phyloP scores from a whole-genome alignment of 73 alveolate species.

The Paramecium sexaurelia region DNA sequence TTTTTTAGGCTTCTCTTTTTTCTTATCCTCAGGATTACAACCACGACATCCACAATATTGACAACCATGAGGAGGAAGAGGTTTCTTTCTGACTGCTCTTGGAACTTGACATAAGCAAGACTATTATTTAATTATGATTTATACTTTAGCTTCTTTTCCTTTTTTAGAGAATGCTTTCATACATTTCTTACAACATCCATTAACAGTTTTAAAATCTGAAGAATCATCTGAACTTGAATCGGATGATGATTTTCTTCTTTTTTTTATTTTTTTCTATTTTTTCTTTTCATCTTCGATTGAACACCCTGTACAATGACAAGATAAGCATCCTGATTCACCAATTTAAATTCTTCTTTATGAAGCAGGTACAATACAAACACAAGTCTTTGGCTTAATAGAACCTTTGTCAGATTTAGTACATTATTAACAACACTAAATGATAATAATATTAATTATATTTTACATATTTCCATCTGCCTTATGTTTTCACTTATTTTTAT shows the following conservation, averaged over 20 bases:
- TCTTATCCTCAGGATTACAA: slow-evolving; percentile 90
- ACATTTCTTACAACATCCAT: slow-evolving; percentile 92
- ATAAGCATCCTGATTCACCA: slow-evolving; percentile 44
- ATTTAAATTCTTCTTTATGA: slow-evolving; percentile 47
- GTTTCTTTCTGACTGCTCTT: slow-evolving; percentile 79
- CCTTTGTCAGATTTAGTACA: slow-evolving; percentile 61
- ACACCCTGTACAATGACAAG: slow-evolving; percentile 53
- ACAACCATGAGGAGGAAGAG: slow-evolving; percentile 85
- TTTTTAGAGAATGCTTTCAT: slow-evolving; percentile 90
- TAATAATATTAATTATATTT: neutral
- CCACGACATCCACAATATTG: slow-evolving; percentile 91
- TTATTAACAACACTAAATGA: slow-evolving; percentile 27
- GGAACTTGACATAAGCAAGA: slow-evolving; percentile 92
- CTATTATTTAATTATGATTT: neutral
- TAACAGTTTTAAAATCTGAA: slow-evolving; percentile 74
- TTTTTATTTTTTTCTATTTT: neutral
- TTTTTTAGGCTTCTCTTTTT: slow-evolving; percentile 69
- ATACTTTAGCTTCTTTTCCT: slow-evolving; percentile 76
- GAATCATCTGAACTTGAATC: slow-evolving; percentile 51
- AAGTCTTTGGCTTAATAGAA: slow-evolving; percentile 43
- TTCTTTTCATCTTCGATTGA: slow-evolving; percentile 57
- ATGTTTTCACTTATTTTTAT: neutral
- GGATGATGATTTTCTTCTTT: neutral
- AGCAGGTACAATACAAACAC: slow-evolving; percentile 59
- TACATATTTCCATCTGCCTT: slow-evolving; percentile 56